Evolutionary conservation across 345 rosid genomes (phyloP), one percentile per base, ranked within the genome.

Genomic region (Brassica carinata): DNA sequence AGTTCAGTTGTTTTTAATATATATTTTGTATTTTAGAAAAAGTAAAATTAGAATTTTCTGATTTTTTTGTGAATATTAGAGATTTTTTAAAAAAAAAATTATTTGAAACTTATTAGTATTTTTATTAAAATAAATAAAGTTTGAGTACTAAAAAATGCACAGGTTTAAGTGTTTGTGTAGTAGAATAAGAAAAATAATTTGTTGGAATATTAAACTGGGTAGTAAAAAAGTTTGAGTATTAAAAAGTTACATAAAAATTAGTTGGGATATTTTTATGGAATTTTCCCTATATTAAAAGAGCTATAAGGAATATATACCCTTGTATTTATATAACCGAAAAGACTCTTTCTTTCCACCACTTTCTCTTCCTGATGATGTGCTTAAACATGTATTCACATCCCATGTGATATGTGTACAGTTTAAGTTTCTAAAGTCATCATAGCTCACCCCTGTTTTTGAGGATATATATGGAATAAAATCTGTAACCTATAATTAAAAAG

Each of bases 241-340:
- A 23, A 23, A 23, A 23, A 23, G 26, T 23, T 23, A 23, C 26
- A 23, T 23, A 23, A 23, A 23, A 23, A 23, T 23, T 23, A 23
- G 26, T 23, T 23, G 26, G 26, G 26, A 23, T 23, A 23, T 23
- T 23, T 23, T 23, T 23, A 23, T 23, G 26, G 26, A 23, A 23
- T 23, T 23, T 23, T 23, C 26, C 26, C 26, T 23, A 69, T 33
- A 34, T 48, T 45, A 18, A 58, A 76, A 43, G 18, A 65, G 74
- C 77, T 64, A 58, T 23, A 57, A 58, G 73, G 84, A 76, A 81
- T 77, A 81, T 81, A 72, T 76, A 72, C 81, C 70, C 74, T 23
- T 67, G 8, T 10, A 31, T 72, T 66, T 66, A 57, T 76, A 64
- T 76, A 63, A 18, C 73, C 13, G 9, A n/a, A 58, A 76, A 81